These are phyloP conservation scores for Nemania serpens DNA, from an alignment of 2,329 filamentous ascomycete species.

Conservation along the genomic window DNA sequence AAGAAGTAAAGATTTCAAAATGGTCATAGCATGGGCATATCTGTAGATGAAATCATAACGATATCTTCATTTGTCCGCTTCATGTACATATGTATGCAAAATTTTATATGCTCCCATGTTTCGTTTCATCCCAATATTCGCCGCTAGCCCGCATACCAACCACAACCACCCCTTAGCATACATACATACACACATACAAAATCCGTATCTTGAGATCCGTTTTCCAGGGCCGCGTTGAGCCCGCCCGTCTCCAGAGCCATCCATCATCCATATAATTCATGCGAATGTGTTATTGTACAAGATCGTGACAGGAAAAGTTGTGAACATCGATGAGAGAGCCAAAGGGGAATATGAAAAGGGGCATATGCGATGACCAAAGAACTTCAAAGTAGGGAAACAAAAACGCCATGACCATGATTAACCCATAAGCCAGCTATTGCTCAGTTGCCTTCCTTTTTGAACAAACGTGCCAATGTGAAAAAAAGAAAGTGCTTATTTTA, in stretches of 20 bases:
- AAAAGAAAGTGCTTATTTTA: slow-evolving; percentile 38
- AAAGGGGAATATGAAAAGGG: slow-evolving; percentile 4
- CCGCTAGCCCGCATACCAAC: slow-evolving; percentile 2
- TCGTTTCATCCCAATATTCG: slow-evolving; percentile 12
- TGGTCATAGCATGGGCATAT: not conserved
- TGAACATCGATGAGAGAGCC: slow-evolving; percentile 8
- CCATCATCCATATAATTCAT: slow-evolving; percentile 28
- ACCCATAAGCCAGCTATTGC: slow-evolving; percentile 13
- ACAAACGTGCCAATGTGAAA: slow-evolving; percentile 4
- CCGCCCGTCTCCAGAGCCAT: slow-evolving; percentile 20
- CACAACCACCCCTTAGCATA: slow-evolving; percentile 14
- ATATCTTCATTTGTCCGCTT: slow-evolving; percentile 17
- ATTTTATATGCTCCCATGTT: slow-evolving; percentile 19
- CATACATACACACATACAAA: slow-evolving; percentile 23
- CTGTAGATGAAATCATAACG: slow-evolving; percentile 10
- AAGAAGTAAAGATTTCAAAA: not conserved
- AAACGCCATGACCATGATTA: slow-evolving; percentile 26
- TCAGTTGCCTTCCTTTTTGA: slow-evolving; percentile 25
- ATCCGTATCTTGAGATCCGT: slow-evolving; percentile 24
- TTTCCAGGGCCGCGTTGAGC: slow-evolving; percentile 13
- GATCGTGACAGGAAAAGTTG: slow-evolving; percentile 16
- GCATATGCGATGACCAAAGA: slow-evolving; percentile 14
- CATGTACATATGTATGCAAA: slow-evolving; percentile 18
- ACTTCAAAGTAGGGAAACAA: not conserved
- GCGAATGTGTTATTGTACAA: slow-evolving; percentile 26